These are phyloP conservation scores for Vigna nakashimae DNA, from an alignment of 306 rosid species.

Conservation along the genomic window DNA sequence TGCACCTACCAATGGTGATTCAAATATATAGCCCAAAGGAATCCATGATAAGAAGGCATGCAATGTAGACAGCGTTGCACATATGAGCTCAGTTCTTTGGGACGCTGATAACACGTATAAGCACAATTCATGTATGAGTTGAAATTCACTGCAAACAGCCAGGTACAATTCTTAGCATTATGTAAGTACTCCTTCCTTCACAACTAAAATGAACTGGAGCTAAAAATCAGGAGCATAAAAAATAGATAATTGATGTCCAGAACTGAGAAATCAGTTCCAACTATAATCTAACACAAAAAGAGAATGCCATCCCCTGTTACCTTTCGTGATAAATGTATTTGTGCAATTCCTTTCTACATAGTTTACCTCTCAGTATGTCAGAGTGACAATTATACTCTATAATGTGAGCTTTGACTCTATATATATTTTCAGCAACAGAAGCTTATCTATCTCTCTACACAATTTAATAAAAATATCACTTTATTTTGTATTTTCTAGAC, in stretches of 20 bases:
- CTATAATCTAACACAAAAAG: conserved; percentile 7
- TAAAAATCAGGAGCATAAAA: neutral
- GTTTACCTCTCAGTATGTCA: neutral
- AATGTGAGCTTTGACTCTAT: neutral
- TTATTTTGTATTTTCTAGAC: neutral
- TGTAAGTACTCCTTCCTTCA: neutral
- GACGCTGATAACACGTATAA: conserved; percentile 87
- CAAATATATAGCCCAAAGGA: conserved; percentile 92
- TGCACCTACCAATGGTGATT: conserved; percentile 76
- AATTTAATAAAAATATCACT: neutral
- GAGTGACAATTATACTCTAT: neutral
- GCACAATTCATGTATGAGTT: conserved; percentile 94
- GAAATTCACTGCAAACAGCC: conserved; percentile 83
- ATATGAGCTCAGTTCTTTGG: conserved; percentile 81
- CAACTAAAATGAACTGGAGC: neutral
- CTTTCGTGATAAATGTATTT: neutral
- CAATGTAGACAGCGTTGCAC: conserved; percentile 85
- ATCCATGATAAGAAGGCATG: conserved; percentile 96
- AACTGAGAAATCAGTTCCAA: conserved; percentile 1
- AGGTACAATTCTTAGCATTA: conserved; percentile 37
- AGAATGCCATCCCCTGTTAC: neutral
- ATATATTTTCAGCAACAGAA: neutral
- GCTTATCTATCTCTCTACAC: neutral
- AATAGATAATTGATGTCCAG: conserved; percentile 16
- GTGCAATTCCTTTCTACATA: neutral